A percentile compares a stretch with the other conserved stretches of the same genome.
phyloP scores from a whole-genome alignment of 441 rosid species.

The California macrophylla region DNA sequence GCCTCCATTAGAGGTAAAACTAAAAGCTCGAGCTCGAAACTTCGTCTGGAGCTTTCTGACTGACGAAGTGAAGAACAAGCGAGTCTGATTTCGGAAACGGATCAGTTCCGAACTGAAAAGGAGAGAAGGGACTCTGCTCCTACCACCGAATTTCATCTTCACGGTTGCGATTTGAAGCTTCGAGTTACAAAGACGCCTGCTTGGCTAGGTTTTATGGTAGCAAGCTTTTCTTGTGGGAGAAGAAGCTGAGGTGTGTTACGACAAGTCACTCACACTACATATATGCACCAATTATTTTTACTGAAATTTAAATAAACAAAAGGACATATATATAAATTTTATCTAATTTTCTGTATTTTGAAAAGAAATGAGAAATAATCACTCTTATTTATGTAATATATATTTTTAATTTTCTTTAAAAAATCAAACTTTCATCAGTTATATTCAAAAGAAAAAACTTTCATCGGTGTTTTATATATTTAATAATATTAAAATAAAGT shows the following conservation, averaged over 20 bases:
- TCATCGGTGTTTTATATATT: too few species aligned
- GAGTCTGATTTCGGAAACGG: background rate
- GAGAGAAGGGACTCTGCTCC: background rate
- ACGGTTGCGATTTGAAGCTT: background rate
- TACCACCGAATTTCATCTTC: constrained; percentile 3
- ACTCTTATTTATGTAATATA: too few species aligned
- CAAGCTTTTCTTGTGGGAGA: background rate
- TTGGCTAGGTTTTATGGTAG: constrained; percentile 14
- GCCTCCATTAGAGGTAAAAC: constrained; percentile 2
- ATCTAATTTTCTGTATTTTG: too few species aligned
- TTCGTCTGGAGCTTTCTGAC: constrained; percentile 3
- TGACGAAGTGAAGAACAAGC: background rate
- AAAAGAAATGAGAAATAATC: too few species aligned
- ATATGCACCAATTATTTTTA: too few species aligned
- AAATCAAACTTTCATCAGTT: too few species aligned
- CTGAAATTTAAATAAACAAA: too few species aligned
- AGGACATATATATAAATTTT: too few species aligned
- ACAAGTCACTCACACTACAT: background rate
- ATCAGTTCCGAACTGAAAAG: background rate
- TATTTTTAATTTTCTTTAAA: too few species aligned
- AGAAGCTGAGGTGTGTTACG: background rate
- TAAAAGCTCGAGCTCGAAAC: constrained; percentile 1
- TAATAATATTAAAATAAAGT: too few species aligned
- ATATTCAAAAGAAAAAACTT: too few species aligned
- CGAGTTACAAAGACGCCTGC: background rate